phyloP scores from a whole-genome alignment of 163 green algal genomes.

The Dunaliella salina region DNA sequence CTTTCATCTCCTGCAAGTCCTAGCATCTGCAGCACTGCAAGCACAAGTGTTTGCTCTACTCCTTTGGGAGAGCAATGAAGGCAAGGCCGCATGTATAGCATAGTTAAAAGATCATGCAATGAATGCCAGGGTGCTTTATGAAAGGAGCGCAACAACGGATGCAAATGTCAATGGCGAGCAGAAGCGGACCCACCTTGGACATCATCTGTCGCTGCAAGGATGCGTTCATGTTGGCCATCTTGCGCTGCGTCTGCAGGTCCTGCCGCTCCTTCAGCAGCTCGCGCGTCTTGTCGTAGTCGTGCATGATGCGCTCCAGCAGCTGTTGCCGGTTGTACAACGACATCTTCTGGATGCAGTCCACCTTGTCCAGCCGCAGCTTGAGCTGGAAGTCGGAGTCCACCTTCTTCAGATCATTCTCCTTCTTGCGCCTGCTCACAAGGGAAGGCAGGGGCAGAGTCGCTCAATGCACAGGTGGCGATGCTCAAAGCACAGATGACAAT shows the following conservation, averaged over 20 bases:
- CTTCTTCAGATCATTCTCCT: conserved; percentile 54
- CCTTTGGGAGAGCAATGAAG: no score
- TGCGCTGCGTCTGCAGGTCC: conserved; percentile 56
- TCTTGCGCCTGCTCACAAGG: conserved; percentile 33
- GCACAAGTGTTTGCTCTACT: conserved; percentile 29
- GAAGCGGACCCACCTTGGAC: conserved; percentile 20
- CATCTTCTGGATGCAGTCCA: conserved; percentile 55
- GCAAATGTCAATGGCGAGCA: no score
- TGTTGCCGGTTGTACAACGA: conserved; percentile 52
- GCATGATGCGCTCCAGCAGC: conserved; percentile 69
- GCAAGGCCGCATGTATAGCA: no score
- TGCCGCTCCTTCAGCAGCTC: conserved; percentile 51
- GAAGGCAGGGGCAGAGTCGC: no score
- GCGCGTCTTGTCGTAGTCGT: conserved; percentile 60
- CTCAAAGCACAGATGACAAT: no score
- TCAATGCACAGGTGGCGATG: no score
- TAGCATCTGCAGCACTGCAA: neutral
- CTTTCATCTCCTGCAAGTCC: conserved; percentile 18
- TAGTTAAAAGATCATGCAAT: no score
- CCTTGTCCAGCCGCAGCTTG: conserved; percentile 60
- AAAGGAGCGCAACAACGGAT: no score
- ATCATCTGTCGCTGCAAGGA: conserved; percentile 68
- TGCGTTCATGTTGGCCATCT: conserved; percentile 73
- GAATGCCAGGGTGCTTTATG: no score
- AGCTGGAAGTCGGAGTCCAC: conserved; percentile 64